phyloP scores from a whole-genome alignment of 2,329 filamentous ascomycete species.

The Juglanconis sp. region DNA sequence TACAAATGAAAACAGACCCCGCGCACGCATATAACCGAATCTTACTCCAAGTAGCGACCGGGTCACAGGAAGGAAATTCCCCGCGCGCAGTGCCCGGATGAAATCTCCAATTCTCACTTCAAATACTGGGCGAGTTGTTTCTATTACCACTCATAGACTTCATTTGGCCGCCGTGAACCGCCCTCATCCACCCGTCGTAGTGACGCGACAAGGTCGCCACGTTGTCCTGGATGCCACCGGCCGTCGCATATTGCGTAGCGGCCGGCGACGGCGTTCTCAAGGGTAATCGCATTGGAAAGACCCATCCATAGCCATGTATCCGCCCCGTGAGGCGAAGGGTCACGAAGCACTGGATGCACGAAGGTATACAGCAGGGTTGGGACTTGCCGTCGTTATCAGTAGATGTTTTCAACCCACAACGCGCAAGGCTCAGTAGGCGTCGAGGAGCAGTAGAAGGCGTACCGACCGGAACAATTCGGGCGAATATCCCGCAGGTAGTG shows the following conservation, averaged over 20 bases:
- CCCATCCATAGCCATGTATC: conserved; percentile 25
- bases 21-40: no score
- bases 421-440: no score
- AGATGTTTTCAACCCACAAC: neutral
- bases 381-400: neutral
- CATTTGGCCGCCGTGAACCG: conserved; percentile 20
- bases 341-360: conserved; percentile 1
- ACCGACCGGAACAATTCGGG: no score
- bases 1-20: no score
- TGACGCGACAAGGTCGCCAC: conserved; percentile 20
- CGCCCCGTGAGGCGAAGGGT: conserved; percentile 18
- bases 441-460: no score
- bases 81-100: no score
- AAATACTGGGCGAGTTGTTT: neutral
- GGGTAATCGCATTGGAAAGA: conserved; percentile 20
- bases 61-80: no score
- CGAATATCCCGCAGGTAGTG: no score
- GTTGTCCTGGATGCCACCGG: conserved; percentile 24
- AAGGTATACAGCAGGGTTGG: neutral
- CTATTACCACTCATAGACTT: conserved; percentile 23
- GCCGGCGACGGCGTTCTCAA: conserved; percentile 19
- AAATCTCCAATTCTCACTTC: no score
- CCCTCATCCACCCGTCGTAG: conserved; percentile 17
- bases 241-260: conserved; percentile 23
- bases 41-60: no score